Base-by-base conservation (phyloP, 2,329 filamentous ascomycete species). In the Ceratocystis cacaofunesta region DNA sequence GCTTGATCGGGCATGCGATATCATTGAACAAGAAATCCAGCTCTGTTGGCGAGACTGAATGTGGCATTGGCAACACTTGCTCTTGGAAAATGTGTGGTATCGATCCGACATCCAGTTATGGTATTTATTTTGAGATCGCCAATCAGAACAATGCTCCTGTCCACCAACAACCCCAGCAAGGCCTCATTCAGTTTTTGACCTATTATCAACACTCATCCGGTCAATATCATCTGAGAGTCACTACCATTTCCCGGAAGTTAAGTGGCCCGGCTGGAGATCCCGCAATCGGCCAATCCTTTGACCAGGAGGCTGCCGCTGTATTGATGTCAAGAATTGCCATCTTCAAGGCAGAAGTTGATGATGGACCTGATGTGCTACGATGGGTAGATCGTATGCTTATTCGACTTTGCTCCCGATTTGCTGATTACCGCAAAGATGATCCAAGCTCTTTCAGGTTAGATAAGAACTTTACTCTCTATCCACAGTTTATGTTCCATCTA, bases 1-100 rank as follows among this genome's bases (percentile, higher is more conserved):
- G 94, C 64, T 80, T 99, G 46, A 99, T 99, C 71, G 94, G 94
- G 8, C 94, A 99, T 75, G 94, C 92, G 0, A 87, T 99, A 60
- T 97, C 92, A 1, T 80, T 96, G 70, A 97, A 97, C 80, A 99
- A 97, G 78, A 99, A 99, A 74, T 97, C 94, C 0, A 88, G 89
- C 7, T 96, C 91, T 1, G 94, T 99, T 12, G 94, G 94, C 64
- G 94, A 99, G 78, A 97, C 94, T 0, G 94, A 99, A 74, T 96
- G 92, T 71, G 94, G 94, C 72, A 96, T 99, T 71, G 94, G 94
- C 69, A 97, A 97, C 74, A 99, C 94, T 0, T 97, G 92, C 76
- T 92, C 92, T 2, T 99, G 94, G 94, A 99, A 99, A 78, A 96
- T 99, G 92, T 97, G 94, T 72, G 92, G 91, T 70, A 96, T 99